A percentile compares a stretch with the other conserved stretches of the same genome.
phyloP scores from a whole-genome alignment of 1,284 basidiomycete species.

The Lignosus rhinocerotis region DNA sequence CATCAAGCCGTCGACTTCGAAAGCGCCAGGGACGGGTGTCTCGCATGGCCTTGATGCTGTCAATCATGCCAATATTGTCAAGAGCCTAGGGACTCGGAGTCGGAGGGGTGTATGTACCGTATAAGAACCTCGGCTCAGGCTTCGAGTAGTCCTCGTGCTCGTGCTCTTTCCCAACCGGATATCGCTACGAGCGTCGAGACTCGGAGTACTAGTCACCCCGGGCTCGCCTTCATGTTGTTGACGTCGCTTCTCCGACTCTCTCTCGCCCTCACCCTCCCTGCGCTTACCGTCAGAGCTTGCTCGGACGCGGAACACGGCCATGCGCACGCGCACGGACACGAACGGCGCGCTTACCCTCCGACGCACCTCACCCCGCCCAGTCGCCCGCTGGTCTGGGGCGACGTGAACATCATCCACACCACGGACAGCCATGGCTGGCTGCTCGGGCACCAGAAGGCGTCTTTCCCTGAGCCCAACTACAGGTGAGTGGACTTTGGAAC shows the following conservation, averaged over 20 bases:
- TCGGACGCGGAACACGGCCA: conserved; percentile 29
- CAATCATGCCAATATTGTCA: no score
- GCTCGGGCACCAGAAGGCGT: conserved; percentile 69
- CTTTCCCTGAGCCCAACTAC: conserved; percentile 76
- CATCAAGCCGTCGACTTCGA: no score
- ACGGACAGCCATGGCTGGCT: conserved; percentile 85
- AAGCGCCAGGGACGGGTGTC: no score
- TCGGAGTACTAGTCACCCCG: no score
- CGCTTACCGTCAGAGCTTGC: conserved; percentile 24
- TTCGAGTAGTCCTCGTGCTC: no score
- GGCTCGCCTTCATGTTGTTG: conserved; percentile 10
- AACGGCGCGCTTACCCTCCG: conserved; percentile 44
- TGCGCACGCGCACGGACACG: conserved; percentile 38
- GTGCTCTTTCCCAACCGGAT: no score
- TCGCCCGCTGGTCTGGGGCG: conserved; percentile 71
- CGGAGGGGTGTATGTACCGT: no score
- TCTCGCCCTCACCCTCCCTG: conserved; percentile 1
- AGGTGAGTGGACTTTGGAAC: no score
- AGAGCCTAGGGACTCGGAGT: no score
- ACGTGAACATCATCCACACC: conserved; percentile 78
- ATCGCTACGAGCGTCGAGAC: no score
- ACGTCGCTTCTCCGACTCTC: conserved; percentile 18
- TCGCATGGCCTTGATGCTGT: no score
- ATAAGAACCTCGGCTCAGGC: no score
- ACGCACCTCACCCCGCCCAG: conserved; percentile 54